These are phyloP conservation scores for Aegilops tauschii DNA, from an alignment of 176 grass and related monocot species.

Conservation along the genomic window DNA sequence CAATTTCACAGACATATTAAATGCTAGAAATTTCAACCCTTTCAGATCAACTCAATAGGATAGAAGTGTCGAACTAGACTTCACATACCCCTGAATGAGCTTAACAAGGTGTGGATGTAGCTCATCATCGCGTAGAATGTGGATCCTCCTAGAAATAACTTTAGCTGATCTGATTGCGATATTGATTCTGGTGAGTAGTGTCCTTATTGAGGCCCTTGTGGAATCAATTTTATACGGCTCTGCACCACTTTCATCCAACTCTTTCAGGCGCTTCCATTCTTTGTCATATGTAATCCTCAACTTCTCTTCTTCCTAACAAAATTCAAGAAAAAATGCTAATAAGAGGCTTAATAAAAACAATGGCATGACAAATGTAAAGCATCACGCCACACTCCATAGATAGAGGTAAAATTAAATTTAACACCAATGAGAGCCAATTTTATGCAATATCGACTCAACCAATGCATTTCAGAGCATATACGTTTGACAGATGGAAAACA, in stretches of 20 bases:
- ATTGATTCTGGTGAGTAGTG: conserved; percentile 62
- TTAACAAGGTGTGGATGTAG: conserved; percentile 56
- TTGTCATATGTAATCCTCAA: conserved; percentile 74
- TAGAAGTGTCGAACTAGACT: not conserved
- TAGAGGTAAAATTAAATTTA: not conserved
- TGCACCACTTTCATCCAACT: conserved; percentile 62
- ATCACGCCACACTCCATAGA: not conserved
- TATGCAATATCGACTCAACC: not conserved
- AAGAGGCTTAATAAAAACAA: not conserved
- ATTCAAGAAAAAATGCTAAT: conserved; percentile 1
- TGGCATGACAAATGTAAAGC: not conserved
- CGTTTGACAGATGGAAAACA: not conserved
- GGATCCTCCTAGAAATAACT: conserved; percentile 74
- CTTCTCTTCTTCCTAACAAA: conserved; percentile 76
- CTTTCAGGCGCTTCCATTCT: conserved; percentile 76
- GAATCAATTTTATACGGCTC: conserved; percentile 64
- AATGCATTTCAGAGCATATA: not conserved
- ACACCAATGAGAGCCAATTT: not conserved
- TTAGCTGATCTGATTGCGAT: conserved; percentile 65
- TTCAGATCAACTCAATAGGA: not conserved
- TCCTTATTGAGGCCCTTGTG: conserved; percentile 45
- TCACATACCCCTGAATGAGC: conserved; percentile 79
- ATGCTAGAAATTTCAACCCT: not conserved
- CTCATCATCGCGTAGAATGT: conserved; percentile 75
- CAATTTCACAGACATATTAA: not conserved